Conservation (phyloP, 1,284 basidiomycete species). For the Sporisorium graminicola region DNA sequence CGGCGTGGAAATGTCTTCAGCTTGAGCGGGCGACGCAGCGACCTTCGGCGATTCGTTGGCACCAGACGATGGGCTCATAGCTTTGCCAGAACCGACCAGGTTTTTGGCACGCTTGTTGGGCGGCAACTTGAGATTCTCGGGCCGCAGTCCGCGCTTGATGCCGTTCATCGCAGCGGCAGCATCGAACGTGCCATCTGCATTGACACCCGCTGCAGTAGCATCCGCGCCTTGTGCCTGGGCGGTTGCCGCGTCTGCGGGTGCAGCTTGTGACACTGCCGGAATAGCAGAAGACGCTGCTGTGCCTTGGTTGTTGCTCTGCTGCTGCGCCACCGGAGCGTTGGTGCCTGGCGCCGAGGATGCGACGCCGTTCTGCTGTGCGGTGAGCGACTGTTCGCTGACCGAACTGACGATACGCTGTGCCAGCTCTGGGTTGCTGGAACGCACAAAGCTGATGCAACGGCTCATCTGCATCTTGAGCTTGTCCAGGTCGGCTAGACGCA, state of each 20-base stretch:
- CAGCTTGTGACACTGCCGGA: constrained; percentile 14
- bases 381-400: constrained; percentile 38
- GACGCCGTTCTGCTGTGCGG: constrained; percentile 37
- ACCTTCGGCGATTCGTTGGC: constrained; percentile 55
- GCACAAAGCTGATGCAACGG: constrained; percentile 67
- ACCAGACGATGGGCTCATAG: constrained; percentile 35
- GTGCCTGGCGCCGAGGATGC: constrained; percentile 9
- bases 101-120: constrained; percentile 63
- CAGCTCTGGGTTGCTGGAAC: constrained; percentile 61
- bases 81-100: constrained; percentile 22
- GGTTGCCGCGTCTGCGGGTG: constrained; percentile 10
- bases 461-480: constrained; percentile 68
- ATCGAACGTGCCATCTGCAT: constrained; percentile 47
- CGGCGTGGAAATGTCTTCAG: constrained; percentile 46
- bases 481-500: constrained; percentile 61
- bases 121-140: constrained; percentile 66
- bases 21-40: constrained; percentile 48
- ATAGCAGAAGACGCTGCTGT: constrained; percentile 3
- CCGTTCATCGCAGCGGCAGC: constrained; percentile 48
- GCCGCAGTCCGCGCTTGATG: constrained; percentile 63
- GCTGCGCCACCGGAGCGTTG: constrained; percentile 8
- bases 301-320: constrained; percentile 5
- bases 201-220: constrained; percentile 10
- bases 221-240: constrained; percentile 20
- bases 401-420: constrained; percentile 55